phyloP scores from a whole-genome alignment of 345 rosid species.

The Aurinia saxatilis region DNA sequence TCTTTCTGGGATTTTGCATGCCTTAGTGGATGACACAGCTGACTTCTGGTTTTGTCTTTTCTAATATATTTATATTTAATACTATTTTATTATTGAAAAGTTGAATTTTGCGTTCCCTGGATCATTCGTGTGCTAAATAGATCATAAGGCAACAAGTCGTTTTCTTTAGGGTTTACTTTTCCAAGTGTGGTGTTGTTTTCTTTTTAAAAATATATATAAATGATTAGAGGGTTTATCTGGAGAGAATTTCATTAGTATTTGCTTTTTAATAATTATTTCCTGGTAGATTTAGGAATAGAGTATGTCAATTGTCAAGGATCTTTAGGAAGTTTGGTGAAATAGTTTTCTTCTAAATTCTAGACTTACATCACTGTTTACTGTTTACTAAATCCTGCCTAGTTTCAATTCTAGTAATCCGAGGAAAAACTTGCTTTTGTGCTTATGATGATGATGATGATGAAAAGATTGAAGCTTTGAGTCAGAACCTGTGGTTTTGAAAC shows the following conservation, averaged over 20 bases:
- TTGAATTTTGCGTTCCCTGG: background rate
- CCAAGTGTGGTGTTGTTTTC: background rate
- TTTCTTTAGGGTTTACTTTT: constrained; percentile 44
- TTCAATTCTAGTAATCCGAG: background rate
- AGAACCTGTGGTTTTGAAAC: constrained; percentile 3
- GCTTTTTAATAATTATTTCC: constrained; percentile 3
- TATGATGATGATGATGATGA: constrained; percentile 10
- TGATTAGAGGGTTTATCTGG: too few species aligned
- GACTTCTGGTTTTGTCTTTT: background rate
- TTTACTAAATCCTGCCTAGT: background rate
- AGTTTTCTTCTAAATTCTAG: background rate
- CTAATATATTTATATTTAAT: background rate
- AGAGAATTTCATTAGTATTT: background rate
- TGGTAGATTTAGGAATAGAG: constrained; percentile 11
- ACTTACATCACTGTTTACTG: background rate
- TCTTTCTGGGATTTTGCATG: constrained; percentile 1
- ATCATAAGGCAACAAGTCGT: constrained; percentile 28
- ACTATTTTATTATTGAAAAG: background rate
- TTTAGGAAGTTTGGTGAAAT: constrained; percentile 1
- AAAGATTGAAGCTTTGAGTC: constrained; percentile 1
- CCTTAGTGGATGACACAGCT: background rate
- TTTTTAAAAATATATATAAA: too few species aligned
- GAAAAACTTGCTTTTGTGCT: background rate
- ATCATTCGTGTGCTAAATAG: constrained; percentile 14
- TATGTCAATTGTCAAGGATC: constrained; percentile 1